These are phyloP conservation scores for Pezicula radicicola DNA, from an alignment of 2,329 filamentous ascomycete genomes.

Conservation along the genomic window DNA sequence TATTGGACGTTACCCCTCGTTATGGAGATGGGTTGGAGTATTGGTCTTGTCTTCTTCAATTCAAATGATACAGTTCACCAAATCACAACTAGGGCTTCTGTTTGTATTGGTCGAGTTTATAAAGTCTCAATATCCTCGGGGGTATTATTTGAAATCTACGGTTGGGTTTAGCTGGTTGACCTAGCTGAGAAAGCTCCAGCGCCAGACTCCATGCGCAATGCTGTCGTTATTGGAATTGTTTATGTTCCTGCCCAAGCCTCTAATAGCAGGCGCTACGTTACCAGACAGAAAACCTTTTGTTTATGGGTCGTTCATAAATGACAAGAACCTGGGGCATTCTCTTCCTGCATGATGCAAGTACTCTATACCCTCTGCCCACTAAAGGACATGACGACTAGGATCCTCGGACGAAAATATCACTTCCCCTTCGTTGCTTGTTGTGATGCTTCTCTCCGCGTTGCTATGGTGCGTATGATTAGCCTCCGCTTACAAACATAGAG, in stretches of 20 bases:
- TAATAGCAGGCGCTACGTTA: no score
- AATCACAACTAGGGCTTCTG: background rate
- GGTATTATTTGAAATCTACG: no score
- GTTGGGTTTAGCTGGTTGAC: background rate
- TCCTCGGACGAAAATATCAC: slow-evolving; percentile 22
- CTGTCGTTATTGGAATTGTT: background rate
- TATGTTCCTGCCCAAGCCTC: no score
- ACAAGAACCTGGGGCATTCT: background rate
- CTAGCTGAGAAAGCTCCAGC: background rate
- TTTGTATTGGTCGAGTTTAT: background rate
- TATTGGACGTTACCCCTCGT: no score
- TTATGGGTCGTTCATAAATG: background rate
- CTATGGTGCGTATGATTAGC: slow-evolving; percentile 13
- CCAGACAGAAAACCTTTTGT: background rate
- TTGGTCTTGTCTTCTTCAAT: no score
- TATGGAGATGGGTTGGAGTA: no score
- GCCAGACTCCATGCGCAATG: background rate
- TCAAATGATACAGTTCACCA: no score
- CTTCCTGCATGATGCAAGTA: background rate
- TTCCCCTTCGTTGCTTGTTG: slow-evolving; percentile 46
- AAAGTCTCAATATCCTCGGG: background rate
- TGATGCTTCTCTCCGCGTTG: slow-evolving; percentile 39
- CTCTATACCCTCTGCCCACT: background rate
- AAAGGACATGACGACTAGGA: background rate
- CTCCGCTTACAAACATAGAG: background rate